Evolutionary conservation across 2,329 filamentous ascomycete genomes (phyloP), one percentile per base, ranked within the genome.

Genomic region (Drechslerella coelobrocha): DNA sequence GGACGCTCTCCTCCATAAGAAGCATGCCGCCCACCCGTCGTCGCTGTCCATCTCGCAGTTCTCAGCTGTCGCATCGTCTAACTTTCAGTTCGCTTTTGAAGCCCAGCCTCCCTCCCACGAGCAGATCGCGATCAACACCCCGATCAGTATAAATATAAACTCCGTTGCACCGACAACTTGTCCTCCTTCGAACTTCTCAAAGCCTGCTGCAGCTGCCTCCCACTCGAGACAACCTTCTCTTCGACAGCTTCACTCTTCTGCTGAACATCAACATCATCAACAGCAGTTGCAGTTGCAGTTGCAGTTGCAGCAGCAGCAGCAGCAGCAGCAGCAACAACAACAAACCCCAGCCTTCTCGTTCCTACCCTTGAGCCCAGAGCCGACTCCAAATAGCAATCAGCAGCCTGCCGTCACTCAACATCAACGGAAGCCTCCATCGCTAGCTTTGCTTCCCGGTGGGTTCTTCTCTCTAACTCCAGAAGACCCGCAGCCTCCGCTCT

Each of bases 391-490:
- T 23, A 39, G 26, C 14, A 53, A 47, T 29, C 51, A 51, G 14
- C 52, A 57, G 29, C 52, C 59, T 19, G 41, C 59, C 31, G 31
- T 53, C 29, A 12, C 29, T 39, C 59, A 62, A 26, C 60, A 54
- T 10, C 56, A 71, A 45, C 21, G 54, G 2, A 62, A 55, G 24
- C 29, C 59, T 23, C 47, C 59, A 2, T 54, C 52, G n/a, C 59
- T 54, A 29, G 66, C 59, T 19, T 48, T 59, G n/a, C 55, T 74
- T 0, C 74, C 75, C n/a, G 74, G 74, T 31, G 74, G 75, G 23
- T 76, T 76, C 56, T 74, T 75, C 65, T 72, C 74, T n/a, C 50
- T 75, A 17, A 75, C 75, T 2, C 74, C 74, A 23, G 74, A 76
- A 52, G 72, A 75, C 43, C 73, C 74, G 1, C 73, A 73, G 34